Conservation (phyloP, 192 early-diverging fungal species). For the Umbelopsis isabellina region DNA sequence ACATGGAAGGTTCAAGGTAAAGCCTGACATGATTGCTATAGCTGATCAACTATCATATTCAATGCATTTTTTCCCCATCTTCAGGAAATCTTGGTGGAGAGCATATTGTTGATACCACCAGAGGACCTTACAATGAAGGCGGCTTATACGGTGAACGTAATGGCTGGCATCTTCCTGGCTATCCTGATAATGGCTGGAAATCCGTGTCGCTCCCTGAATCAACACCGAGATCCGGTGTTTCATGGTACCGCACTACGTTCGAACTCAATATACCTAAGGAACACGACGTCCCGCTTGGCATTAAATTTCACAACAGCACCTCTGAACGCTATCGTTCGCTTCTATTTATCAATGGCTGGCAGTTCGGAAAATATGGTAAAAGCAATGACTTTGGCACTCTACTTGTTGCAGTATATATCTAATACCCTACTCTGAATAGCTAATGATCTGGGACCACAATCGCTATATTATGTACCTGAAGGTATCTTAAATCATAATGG, state of each 20-base stretch:
- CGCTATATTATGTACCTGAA: constrained; percentile 2
- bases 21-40: no score
- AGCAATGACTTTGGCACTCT: no score
- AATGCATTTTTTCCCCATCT: background rate
- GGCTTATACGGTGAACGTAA: constrained; percentile 22
- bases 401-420: background rate
- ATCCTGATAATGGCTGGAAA: constrained; percentile 7
- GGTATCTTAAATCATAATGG: constrained; percentile 21
- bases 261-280: constrained; percentile 5
- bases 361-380: constrained; percentile 26
- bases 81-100: constrained; percentile 20
- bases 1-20: constrained; percentile 23
- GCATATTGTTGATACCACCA: constrained; percentile 10
- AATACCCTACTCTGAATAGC: background rate
- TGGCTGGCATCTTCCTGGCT: constrained; percentile 23
- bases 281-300: constrained; percentile 16
- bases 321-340: background rate
- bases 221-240: background rate
- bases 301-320: background rate
- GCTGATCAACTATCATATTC: background rate
- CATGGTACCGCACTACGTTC: constrained; percentile 25
- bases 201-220: background rate
- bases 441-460: constrained; percentile 19
- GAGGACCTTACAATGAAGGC: constrained; percentile 25
- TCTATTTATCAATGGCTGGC: constrained; percentile 25